Conservation (phyloP, 2,329 filamentous ascomycete genomes). For the Colletotrichum echinochloae region DNA sequence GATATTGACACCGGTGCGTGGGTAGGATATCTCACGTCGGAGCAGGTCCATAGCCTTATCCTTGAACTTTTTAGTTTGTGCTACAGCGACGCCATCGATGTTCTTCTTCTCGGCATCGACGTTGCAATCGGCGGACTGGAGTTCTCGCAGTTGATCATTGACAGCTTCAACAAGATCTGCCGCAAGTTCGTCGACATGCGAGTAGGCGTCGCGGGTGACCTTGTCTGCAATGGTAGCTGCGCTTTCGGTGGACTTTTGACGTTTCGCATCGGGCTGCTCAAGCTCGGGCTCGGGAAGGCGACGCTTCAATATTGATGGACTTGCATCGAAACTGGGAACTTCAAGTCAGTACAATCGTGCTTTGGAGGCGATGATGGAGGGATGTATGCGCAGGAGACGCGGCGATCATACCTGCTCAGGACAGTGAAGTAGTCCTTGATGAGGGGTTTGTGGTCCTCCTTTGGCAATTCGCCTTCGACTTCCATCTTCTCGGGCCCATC, state of each 20-base stretch:
- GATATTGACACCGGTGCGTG: slow-evolving; percentile 51
- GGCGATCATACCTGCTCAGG: slow-evolving; percentile 52
- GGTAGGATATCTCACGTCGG: slow-evolving; percentile 69
- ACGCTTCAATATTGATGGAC: slow-evolving; percentile 66
- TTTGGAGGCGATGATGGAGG: neutral
- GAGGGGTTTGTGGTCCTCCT: slow-evolving; percentile 50
- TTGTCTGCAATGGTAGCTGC: slow-evolving; percentile 63
- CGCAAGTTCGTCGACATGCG: slow-evolving; percentile 74
- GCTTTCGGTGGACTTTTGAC: slow-evolving; percentile 67
- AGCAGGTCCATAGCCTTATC: slow-evolving; percentile 72
- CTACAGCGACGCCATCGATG: slow-evolving; percentile 52
- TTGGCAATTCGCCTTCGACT: slow-evolving; percentile 45
- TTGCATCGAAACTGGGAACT: slow-evolving; percentile 63
- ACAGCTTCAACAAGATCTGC: slow-evolving; percentile 65
- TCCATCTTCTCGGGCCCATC: slow-evolving; percentile 44
- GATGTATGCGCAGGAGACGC: slow-evolving; percentile 2
- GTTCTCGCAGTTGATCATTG: slow-evolving; percentile 60
- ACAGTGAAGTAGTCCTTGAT: slow-evolving; percentile 54
- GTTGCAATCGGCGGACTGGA: slow-evolving; percentile 52
- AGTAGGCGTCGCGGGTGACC: slow-evolving; percentile 63
- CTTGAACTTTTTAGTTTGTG: slow-evolving; percentile 67
- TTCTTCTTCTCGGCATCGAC: slow-evolving; percentile 44
- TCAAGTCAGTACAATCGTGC: slow-evolving; percentile 47
- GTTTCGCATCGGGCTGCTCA: slow-evolving; percentile 69
- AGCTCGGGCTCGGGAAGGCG: slow-evolving; percentile 58